Base-by-base conservation (phyloP, 2,329 filamentous ascomycete species). In the Colletotrichum camelliae region DNA sequence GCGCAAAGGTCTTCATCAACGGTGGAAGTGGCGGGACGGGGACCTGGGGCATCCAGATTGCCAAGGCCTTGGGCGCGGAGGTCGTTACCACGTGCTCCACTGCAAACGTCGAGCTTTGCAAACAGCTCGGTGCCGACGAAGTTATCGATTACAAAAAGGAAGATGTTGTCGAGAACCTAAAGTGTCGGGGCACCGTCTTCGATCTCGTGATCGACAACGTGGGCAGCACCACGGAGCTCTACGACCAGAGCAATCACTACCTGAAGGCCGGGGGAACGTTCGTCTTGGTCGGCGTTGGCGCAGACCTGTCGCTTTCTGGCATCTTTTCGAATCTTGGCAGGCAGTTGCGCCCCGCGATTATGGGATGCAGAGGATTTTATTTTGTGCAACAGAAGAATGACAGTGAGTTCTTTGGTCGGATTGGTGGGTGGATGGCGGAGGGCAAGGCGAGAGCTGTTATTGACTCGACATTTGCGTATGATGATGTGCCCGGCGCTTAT, bases 191-290 rank as follows among this genome's bases (percentile, higher is more conserved):
- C 1, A 43, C 33, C 12, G 60, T 76, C 3, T 82, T 80, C 33
- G 81, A 81, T 31, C 69, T 80, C 1, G 77, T 78, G n/a, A 64
- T 83, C n/a, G 82, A 83, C 77, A 79, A 79, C 29, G 77, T 80
- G 9, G 81, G 80, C 12, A 33, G 29, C 4, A 66, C 62, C 29
- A 39, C 74, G n/a, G 76, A 48, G 16, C 75, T 82, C 12, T 82
- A 80, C 74, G 76, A 72, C 39, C 58, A 69, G 6, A 35, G 55
- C 39, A 64, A 48, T 24, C 15, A 37, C 5, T 75, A 70, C 33
- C 85, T 95, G 39, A 87, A 89, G 74, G 84, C 87, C 18, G 88
- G 91, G 65, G 93, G 93, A 7, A 87, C 87, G 16, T 92, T 94
- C 79, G 88, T 94, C 72, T 91, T 94, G 82, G 88, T 95, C 61